phyloP scores from a whole-genome alignment of 495 filamentous ascomycete species.

The Hypomontagnella monticulosa region DNA sequence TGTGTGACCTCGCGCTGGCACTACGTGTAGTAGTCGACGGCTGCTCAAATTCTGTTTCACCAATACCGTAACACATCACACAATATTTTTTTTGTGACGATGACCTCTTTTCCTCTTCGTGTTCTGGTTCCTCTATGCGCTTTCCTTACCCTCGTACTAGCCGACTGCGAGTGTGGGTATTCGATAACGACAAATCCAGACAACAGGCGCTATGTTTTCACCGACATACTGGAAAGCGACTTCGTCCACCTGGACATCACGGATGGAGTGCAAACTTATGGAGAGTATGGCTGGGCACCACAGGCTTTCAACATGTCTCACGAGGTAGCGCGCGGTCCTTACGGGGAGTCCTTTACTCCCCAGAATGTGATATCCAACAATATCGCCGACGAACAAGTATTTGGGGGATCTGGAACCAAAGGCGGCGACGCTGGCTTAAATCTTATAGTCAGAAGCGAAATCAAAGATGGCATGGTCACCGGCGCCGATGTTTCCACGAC shows the following conservation, averaged over 20 bases:
- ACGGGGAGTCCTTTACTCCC: conserved; percentile 67
- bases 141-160: conserved; percentile 41
- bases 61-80: too few species aligned
- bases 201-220: conserved; percentile 63
- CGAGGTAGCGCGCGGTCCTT: conserved; percentile 64
- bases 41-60: too few species aligned
- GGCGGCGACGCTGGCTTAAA: conserved; percentile 67
- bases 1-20: not conserved
- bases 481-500: conserved; percentile 68
- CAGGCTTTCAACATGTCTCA: conserved; percentile 71
- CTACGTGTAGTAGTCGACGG: not conserved
- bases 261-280: conserved; percentile 42
- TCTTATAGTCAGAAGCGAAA: conserved; percentile 63
- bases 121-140: conserved; percentile 16
- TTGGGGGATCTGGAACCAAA: conserved; percentile 50
- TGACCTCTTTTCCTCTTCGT: not conserved
- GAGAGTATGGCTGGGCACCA: conserved; percentile 59
- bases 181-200: conserved; percentile 47
- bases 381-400: conserved; percentile 48
- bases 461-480: conserved; percentile 61
- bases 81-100: not conserved
- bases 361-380: conserved; percentile 66
- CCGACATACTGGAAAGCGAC: conserved; percentile 74
- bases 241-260: conserved; percentile 69
- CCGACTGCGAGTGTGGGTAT: conserved; percentile 80